Conservation (phyloP, 257 asterid genomes). For the Handroanthus guayacan region DNA sequence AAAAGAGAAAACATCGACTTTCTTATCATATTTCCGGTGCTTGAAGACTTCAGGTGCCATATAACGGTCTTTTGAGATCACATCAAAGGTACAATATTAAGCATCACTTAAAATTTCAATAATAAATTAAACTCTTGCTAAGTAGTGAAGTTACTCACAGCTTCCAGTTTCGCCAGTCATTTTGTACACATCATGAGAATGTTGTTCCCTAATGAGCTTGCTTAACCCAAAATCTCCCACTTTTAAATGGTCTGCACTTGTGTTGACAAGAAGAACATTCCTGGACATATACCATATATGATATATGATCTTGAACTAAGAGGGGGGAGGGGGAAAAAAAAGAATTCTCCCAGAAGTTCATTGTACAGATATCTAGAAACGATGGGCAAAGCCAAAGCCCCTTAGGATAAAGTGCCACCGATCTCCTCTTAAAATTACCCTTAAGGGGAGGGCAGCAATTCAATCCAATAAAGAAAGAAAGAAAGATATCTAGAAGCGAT, state of each 20-base stretch:
- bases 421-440: no score
- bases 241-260: slow-evolving; percentile 94
- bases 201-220: slow-evolving; percentile 88
- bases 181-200: slow-evolving; percentile 95
- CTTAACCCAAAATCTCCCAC: slow-evolving; percentile 98
- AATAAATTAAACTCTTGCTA: background rate
- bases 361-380: background rate
- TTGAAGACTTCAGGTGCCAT: slow-evolving; percentile 99
- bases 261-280: slow-evolving; percentile 93
- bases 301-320: slow-evolving; percentile 15
- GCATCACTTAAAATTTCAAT: background rate
- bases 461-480: no score
- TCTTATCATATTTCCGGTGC: slow-evolving; percentile 95
- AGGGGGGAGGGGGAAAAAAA: background rate
- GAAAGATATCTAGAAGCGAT: background rate
- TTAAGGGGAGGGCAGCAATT: no score
- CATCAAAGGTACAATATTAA: slow-evolving; percentile 26
- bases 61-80: slow-evolving; percentile 70
- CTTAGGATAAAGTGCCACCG: no score
- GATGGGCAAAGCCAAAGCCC: no score
- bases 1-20: slow-evolving; percentile 96
- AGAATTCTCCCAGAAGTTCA: slow-evolving; percentile 4
- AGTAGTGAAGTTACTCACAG: slow-evolving; percentile 65
- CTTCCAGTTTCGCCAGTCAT: slow-evolving; percentile 99
- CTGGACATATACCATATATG: slow-evolving; percentile 49